Percentiles rank a stretch among this genome's conserved stretches.
Conservation (phyloP, 805 yeast genomes). For the Saturnispora mendoncae region DNA sequence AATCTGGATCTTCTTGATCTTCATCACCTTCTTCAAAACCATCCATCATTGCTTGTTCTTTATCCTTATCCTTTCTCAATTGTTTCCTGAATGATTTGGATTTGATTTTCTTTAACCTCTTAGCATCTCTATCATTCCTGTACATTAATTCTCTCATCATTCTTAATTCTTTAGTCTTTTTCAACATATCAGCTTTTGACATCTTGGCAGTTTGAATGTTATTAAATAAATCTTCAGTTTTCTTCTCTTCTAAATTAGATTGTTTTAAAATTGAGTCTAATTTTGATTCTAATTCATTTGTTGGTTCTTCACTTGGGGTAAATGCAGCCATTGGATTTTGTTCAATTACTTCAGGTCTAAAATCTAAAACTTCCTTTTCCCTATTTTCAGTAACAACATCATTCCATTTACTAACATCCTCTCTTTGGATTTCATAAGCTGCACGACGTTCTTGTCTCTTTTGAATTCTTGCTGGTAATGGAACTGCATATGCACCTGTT, state of each 20-base stretch:
- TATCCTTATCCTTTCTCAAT: slow-evolving; percentile 72
- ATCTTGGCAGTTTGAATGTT: slow-evolving; percentile 75
- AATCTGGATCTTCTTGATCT: slow-evolving; percentile 54
- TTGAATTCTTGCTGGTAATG: slow-evolving; percentile 80
- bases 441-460: slow-evolving; percentile 78
- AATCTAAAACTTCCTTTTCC: slow-evolving; percentile 74
- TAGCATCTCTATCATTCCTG: slow-evolving; percentile 87
- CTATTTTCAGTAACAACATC: slow-evolving; percentile 73
- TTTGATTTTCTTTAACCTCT: slow-evolving; percentile 87
- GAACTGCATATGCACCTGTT: slow-evolving; percentile 54
- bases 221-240: slow-evolving; percentile 76
- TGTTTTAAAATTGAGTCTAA: slow-evolving; percentile 51
- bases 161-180: slow-evolving; percentile 74
- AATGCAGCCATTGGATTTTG: slow-evolving; percentile 48
- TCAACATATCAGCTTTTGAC: slow-evolving; percentile 67
- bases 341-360: slow-evolving; percentile 44
- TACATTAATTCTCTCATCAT: slow-evolving; percentile 94
- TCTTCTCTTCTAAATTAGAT: slow-evolving; percentile 63
- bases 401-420: slow-evolving; percentile 82
- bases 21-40: slow-evolving; percentile 37
- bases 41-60: slow-evolving; percentile 56
- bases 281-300: slow-evolving; percentile 58
- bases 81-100: slow-evolving; percentile 83
- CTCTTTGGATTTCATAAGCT: slow-evolving; percentile 82
- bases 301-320: slow-evolving; percentile 37